Base-by-base conservation (phyloP, 1,284 basidiomycete species). In the Amylostereum chailletii region DNA sequence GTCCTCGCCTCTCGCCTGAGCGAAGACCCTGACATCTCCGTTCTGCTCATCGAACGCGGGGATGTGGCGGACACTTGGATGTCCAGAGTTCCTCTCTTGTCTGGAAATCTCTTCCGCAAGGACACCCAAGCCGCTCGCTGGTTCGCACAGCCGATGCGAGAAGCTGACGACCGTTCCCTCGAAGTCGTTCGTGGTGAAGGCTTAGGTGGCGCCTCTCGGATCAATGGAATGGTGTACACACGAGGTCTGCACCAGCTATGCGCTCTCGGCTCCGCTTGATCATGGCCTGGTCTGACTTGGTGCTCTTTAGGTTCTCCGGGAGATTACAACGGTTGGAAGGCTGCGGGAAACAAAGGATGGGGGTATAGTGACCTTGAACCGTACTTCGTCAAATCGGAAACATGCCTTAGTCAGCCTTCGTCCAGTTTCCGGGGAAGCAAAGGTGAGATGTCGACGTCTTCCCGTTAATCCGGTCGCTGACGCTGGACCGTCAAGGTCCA, bases 341-440 rank as follows among this genome's bases (percentile, higher is more conserved):
- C 27, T 5, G n/a, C n/a, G 36, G 36, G 36, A 7, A n/a, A 7
- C 7, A n/a, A 37, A n/a, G 42, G 42, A 30, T 43, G 42, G 42
- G 29, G 42, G 27, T 43, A 43, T 30, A 29, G 29, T 31, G 42
- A 27, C 27, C 19, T 43, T 10, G 5, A 27, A n/a, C 42, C 42
- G 9, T 43, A 43, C 42, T 30, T 43, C 7, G 27, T 30, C 42
- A 43, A 43, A 43, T 9, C 42, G 9, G 42, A 43, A 49, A 56
- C 47, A 5, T 46, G 43, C 3, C 42, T 57, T 6, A 54, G 45
- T 38, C 46, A 43, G 37, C 37, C 44, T n/a, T 33, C 27, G 32
- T 51, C 56, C 2, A 29, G 46, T n/a, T 51, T 52, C 45, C 55
- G 56, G 31, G 60, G 61, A 1, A 49, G 48, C 11, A 8, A 50